Percentiles rank a stretch among this genome's conserved stretches.
Conservation (phyloP, 2,329 filamentous ascomycete genomes). For the Fusarium pseudocircinatum region DNA sequence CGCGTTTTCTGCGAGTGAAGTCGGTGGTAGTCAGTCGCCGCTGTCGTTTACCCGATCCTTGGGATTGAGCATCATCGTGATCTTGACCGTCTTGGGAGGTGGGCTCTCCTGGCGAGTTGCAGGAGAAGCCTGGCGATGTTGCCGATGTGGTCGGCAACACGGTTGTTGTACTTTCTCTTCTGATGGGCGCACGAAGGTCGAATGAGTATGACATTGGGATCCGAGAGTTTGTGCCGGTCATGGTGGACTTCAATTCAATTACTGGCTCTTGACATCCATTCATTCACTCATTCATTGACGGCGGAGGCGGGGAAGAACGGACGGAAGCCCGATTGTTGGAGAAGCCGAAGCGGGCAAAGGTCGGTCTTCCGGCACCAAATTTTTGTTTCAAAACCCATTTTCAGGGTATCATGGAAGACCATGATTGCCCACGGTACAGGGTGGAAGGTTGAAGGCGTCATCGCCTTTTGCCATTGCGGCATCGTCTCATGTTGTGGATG, state of each 20-base stretch:
- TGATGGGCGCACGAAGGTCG: background rate
- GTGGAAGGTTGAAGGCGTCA: background rate
- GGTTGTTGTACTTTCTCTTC: background rate
- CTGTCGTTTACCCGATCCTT: background rate
- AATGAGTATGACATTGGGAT: background rate
- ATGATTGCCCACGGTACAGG: background rate
- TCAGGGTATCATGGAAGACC: background rate
- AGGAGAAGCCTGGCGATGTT: background rate
- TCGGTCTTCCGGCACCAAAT: background rate
- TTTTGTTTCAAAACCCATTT: background rate
- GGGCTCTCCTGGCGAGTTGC: background rate
- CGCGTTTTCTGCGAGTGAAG: conserved; percentile 20
- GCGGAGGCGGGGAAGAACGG: conserved; percentile 1
- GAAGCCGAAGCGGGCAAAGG: background rate
- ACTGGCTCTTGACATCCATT: background rate
- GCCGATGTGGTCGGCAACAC: background rate
- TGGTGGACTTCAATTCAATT: background rate
- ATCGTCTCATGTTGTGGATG: background rate
- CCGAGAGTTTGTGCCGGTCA: background rate
- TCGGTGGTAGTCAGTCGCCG: background rate
- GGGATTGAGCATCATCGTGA: background rate
- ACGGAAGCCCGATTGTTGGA: background rate
- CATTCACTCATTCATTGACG: background rate
- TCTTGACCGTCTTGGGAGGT: background rate
- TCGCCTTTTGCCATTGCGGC: background rate